Evolutionary conservation across 2,329 filamentous ascomycete species (phyloP), one percentile per base, ranked within the genome.

Genomic region (Colletotrichum coccodes): DNA sequence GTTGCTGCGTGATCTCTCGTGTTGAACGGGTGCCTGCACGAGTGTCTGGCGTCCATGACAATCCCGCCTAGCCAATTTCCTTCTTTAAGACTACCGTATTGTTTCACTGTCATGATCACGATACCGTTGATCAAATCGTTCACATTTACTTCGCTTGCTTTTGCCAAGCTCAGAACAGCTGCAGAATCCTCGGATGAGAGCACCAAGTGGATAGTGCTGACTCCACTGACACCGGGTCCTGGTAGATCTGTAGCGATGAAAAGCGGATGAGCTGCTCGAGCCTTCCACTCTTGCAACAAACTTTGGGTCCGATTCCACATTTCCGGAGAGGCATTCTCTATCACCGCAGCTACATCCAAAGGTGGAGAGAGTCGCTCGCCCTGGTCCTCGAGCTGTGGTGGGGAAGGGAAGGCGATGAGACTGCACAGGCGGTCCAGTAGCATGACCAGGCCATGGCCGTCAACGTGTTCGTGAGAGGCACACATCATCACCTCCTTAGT

Each of bases 31-130:
- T 21, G 3, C 5, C 21, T 28, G 6, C 32, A 47, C 5, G 5
- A 23, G n/a, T 46, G 4, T 18, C 61, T 42, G 3, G 53, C 61
- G 26, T 59, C 46, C 3, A 34, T 18, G 18, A 30, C 28, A 3
- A 64, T n/a, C 0, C 53, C 61, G 6, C 61, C 61, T 2, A 59
- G 26, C 61, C 61, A 64, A 21, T 46, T 64, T 4, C 61, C 53
- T n/a, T 18, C 44, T n/a, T 1, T 6, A 26, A 14, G 14, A 2
- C 32, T 32, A 4, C 14, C 44, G 6, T 52, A 6, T 3, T 21
- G 14, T 8, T 52, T 59, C 7, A 36, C 12, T 28, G 61, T 16
- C 44, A 64, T 44, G 4, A 64, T 21, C 6, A 36, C 28, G 1
- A 36, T 11, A 3, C 44, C 61, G 7, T 58, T 59, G 34, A 59